Conservation (phyloP, 495 filamentous ascomycete genomes). For the Penicillium dipodomyicola region DNA sequence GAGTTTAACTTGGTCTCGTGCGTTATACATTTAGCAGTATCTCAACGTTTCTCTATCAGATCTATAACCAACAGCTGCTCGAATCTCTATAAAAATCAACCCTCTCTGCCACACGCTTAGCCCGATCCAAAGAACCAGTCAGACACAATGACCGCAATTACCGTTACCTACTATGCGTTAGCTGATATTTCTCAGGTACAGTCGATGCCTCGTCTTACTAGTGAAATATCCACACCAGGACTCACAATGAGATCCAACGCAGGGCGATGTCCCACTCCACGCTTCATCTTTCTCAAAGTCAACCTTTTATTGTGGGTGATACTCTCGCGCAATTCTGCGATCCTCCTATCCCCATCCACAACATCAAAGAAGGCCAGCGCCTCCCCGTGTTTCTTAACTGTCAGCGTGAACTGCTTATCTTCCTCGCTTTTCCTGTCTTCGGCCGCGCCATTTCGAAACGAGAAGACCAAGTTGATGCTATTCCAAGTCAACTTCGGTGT, state of each 20-base stretch:
- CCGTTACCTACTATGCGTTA: background rate
- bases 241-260: constrained; percentile 24
- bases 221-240: constrained; percentile 25
- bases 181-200: background rate
- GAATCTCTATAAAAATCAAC: background rate
- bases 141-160: background rate
- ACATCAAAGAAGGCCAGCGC: constrained; percentile 23
- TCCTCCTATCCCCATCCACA: constrained; percentile 29
- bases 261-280: constrained; percentile 14
- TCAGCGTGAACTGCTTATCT: constrained; percentile 22
- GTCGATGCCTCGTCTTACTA: constrained; percentile 14
- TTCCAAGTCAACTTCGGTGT: constrained; percentile 10
- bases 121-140: background rate
- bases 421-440: constrained; percentile 14
- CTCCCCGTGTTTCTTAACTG: constrained; percentile 18
- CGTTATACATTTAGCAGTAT: too few relatives aligned
- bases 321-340: constrained; percentile 30
- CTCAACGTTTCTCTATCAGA: too few relatives aligned
- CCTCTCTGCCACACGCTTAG: background rate
- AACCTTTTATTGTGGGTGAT: constrained; percentile 27
- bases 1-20: too few relatives aligned
- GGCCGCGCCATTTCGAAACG: constrained; percentile 24
- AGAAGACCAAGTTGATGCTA: constrained; percentile 19
- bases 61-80: too few relatives aligned
- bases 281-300: constrained; percentile 15